A percentile compares a stretch with the other conserved stretches of the same genome.
Conservation (phyloP, 1,139 yeast genomes). For the Saccharomycopsis hybrid region DNA sequence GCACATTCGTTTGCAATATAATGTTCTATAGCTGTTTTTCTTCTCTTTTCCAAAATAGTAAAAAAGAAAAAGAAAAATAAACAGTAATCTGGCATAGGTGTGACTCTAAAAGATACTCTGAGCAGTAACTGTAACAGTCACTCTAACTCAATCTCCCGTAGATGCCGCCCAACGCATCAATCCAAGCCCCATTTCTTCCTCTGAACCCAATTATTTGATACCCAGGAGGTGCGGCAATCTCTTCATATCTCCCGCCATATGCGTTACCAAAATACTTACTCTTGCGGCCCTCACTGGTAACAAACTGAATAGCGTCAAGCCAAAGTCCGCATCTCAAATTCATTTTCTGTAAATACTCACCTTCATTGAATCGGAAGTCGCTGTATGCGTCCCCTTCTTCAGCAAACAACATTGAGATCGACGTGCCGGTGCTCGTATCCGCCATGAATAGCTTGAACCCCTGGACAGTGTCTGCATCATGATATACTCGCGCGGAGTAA, state of each 20-base stretch:
- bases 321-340: constrained; percentile 73
- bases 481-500: background rate
- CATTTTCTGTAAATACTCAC: constrained; percentile 56
- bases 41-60: too few species aligned
- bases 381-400: constrained; percentile 49
- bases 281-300: constrained; percentile 42
- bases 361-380: constrained; percentile 49
- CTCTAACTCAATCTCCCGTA: background rate
- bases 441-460: background rate
- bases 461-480: background rate
- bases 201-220: constrained; percentile 8
- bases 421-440: constrained; percentile 6
- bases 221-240: constrained; percentile 47
- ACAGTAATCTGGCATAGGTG: too few species aligned
- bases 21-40: too few species aligned
- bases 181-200: constrained; percentile 16
- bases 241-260: constrained; percentile 61
- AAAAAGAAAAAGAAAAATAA: too few species aligned
- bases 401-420: constrained; percentile 40
- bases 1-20: too few species aligned
- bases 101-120: too few species aligned
- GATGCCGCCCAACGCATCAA: background rate
- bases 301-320: constrained; percentile 77
- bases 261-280: constrained; percentile 55
- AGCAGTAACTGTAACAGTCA: too few species aligned